Evolutionary conservation across 2,329 filamentous ascomycete species (phyloP).

Genomic region (Fusarium miscanthi): DNA sequence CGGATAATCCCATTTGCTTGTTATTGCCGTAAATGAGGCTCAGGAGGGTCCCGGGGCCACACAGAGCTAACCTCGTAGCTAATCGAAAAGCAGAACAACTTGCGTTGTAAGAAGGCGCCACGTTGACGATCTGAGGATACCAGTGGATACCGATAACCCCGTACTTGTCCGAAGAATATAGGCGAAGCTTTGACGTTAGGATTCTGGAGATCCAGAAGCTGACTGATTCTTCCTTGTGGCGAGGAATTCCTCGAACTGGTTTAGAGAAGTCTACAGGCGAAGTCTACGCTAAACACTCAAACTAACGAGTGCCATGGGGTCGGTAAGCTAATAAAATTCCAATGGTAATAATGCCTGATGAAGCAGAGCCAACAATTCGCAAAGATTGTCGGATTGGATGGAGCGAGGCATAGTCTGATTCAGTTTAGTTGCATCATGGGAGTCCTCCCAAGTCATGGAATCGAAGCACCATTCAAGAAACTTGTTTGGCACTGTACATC

Average conservation of each 20-base stretch:
- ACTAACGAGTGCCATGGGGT: slow-evolving; percentile 13
- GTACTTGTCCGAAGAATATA: neutral
- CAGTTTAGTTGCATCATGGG: slow-evolving; percentile 14
- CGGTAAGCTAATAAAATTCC: slow-evolving; percentile 23
- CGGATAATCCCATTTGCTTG: slow-evolving; percentile 9
- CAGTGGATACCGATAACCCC: neutral
- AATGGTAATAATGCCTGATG: neutral
- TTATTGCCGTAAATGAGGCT: slow-evolving; percentile 39
- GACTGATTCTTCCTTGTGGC: slow-evolving; percentile 1
- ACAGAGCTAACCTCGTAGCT: slow-evolving; percentile 20
- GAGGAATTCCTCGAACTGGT: slow-evolving; percentile 5
- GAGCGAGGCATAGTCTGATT: slow-evolving; percentile 32
- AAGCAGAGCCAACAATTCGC: neutral
- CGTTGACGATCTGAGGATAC: neutral
- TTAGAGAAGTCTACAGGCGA: neutral
- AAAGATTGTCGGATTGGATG: slow-evolving; percentile 3
- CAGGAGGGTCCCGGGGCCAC: slow-evolving; percentile 7
- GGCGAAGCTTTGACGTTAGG: neutral
- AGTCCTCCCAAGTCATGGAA: slow-evolving; percentile 37
- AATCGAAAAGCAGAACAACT: slow-evolving; percentile 17
- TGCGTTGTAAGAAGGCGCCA: slow-evolving; percentile 8
- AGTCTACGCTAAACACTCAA: slow-evolving; percentile 1
- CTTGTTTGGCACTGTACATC: neutral
- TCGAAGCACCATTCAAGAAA: slow-evolving; percentile 18
- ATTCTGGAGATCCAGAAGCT: neutral